Evolutionary conservation across 2,329 filamentous ascomycete genomes (phyloP).

Genomic region (Apiospora aurea): DNA sequence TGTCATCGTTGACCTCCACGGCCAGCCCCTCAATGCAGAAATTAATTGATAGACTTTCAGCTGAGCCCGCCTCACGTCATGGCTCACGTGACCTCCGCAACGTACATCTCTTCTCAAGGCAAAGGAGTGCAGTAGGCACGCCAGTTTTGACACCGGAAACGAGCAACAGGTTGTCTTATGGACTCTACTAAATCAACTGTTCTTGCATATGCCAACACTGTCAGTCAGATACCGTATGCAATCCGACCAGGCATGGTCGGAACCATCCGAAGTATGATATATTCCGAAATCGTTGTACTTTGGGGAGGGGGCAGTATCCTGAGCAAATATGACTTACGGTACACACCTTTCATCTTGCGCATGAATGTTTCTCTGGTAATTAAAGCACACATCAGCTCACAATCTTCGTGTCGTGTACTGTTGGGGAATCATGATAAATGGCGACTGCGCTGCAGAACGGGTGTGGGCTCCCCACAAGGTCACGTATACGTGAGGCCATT

Average conservation of each 20-base stretch:
- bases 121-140: not conserved
- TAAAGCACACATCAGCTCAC: too few species aligned
- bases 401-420: too few species aligned
- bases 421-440: too few species aligned
- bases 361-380: not conserved
- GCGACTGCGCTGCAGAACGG: too few species aligned
- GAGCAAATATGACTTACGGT: not conserved
- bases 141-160: not conserved
- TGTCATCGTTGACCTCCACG: not conserved
- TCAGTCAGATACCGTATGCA: not conserved
- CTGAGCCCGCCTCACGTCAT: not conserved
- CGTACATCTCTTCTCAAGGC: not conserved
- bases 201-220: not conserved
- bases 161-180: not conserved
- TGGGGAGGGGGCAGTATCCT: not conserved
- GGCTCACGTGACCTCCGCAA: constrained; percentile 4
- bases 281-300: not conserved
- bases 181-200: not conserved
- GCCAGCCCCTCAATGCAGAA: not conserved
- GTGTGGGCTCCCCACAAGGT: too few species aligned
- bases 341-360: not conserved
- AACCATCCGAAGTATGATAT: not conserved
- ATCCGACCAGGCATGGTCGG: not conserved
- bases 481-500: too few species aligned
- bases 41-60: not conserved